Evolutionary conservation across 2,329 filamentous ascomycete species (phyloP).

Genomic region (Neocucurbitaria cava): DNA sequence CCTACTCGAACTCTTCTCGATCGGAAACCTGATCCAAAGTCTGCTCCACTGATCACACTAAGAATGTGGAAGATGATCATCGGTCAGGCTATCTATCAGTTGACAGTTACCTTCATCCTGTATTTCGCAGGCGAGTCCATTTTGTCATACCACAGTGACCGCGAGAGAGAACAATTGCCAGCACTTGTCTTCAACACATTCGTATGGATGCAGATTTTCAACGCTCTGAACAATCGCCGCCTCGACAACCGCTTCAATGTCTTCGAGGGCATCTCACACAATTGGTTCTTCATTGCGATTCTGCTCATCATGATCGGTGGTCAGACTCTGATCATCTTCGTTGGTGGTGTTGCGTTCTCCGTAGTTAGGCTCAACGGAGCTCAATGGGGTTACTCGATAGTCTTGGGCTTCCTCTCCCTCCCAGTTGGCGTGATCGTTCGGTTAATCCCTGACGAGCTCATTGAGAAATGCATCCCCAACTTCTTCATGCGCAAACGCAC

Average conservation of each 20-base stretch:
- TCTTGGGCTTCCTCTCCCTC: constrained; percentile 84
- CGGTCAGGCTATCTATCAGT: constrained; percentile 88
- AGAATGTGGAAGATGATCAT: constrained; percentile 99
- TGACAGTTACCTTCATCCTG: constrained; percentile 78
- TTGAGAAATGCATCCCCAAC: constrained; percentile 54
- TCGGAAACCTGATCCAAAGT: constrained; percentile 79
- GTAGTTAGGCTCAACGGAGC: constrained; percentile 72
- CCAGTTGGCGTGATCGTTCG: constrained; percentile 83
- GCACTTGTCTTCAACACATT: constrained; percentile 98
- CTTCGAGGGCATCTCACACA: constrained; percentile 83
- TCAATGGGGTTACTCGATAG: constrained; percentile 88
- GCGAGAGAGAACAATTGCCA: constrained; percentile 61
- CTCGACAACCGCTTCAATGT: constrained; percentile 96
- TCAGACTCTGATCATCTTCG: constrained; percentile 87
- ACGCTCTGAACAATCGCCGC: constrained; percentile 95
- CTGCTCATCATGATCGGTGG: constrained; percentile 86
- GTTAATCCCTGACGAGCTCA: constrained; percentile 76
- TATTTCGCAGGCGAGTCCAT: constrained; percentile 75
- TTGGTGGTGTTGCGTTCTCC: constrained; percentile 82
- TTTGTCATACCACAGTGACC: constrained; percentile 62
- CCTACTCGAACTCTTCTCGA: constrained; percentile 81
- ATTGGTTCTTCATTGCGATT: constrained; percentile 89
- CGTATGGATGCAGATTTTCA: constrained; percentile 99
- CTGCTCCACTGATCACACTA: constrained; percentile 77
- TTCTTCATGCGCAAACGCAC: constrained; percentile 52